Conservation (phyloP, 495 filamentous ascomycete species). For the Cryomyces antarcticus region DNA sequence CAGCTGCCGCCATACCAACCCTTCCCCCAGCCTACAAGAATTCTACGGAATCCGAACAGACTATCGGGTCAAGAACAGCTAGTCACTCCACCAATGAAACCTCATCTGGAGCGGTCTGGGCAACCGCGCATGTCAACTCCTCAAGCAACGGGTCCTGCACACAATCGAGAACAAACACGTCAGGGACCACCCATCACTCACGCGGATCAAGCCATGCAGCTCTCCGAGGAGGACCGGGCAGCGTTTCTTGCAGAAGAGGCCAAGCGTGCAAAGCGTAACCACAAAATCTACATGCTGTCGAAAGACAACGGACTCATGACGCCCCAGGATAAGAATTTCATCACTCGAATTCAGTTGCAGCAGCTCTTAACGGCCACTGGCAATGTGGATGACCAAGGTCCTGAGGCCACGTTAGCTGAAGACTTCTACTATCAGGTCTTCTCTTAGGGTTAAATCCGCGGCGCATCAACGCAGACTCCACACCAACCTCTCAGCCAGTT, state of each 20-base stretch:
- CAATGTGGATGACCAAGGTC: constrained; percentile 57
- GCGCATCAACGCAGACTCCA: constrained; percentile 66
- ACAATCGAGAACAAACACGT: constrained; percentile 18
- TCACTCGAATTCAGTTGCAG: constrained; percentile 91
- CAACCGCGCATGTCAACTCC: not conserved
- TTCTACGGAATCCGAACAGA: constrained; percentile 28
- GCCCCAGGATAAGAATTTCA: constrained; percentile 97
- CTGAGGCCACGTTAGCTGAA: constrained; percentile 60
- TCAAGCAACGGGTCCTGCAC: constrained; percentile 7
- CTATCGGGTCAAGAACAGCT: constrained; percentile 18
- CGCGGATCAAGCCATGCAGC: constrained; percentile 51
- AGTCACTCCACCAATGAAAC: constrained; percentile 10
- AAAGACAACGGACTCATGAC: constrained; percentile 97
- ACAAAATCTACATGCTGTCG: constrained; percentile 89
- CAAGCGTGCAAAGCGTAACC: constrained; percentile 87
- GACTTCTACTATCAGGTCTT: constrained; percentile 99
- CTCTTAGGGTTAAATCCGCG: constrained; percentile 79
- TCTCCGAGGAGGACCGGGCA: constrained; percentile 60
- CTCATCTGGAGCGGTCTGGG: constrained; percentile 11
- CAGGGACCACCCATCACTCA: constrained; percentile 36
- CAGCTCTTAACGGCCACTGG: constrained; percentile 85
- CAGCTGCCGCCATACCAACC: constrained; percentile 18
- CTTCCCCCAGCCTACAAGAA: constrained; percentile 23
- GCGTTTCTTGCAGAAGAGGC: constrained; percentile 76
- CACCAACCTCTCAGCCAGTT: constrained; percentile 86